Conservation (phyloP, 352 stramenopile species). For the Phytophthora foliorum region DNA sequence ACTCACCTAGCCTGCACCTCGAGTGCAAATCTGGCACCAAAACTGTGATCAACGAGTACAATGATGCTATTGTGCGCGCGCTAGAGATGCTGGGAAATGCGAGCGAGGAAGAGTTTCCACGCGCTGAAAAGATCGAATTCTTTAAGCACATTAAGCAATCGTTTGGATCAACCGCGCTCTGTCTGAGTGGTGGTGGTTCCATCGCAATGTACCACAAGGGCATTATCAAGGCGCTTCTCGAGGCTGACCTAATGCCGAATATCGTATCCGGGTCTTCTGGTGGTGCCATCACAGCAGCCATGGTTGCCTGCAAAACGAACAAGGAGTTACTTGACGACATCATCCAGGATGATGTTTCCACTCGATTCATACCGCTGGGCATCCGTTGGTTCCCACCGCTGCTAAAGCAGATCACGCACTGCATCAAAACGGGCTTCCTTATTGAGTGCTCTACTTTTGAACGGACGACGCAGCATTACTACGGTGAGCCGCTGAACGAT, state of each 20-base stretch:
- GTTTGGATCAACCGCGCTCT: constrained; percentile 94
- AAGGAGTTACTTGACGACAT: constrained; percentile 83
- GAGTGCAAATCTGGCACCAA: constrained; percentile 75
- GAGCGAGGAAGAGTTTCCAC: constrained; percentile 33
- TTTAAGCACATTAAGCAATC: constrained; percentile 79
- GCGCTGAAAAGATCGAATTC: constrained; percentile 47
- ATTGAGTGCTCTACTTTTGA: constrained; percentile 87
- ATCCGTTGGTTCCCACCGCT: constrained; percentile 89
- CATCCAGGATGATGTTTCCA: constrained; percentile 69
- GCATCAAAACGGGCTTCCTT: constrained; percentile 92
- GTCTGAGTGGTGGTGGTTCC: constrained; percentile 92
- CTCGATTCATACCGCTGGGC: constrained; percentile 56
- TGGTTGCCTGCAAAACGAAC: constrained; percentile 88
- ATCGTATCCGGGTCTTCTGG: constrained; percentile 95
- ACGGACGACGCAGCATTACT: constrained; percentile 94
- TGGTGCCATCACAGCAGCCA: constrained; percentile 91
- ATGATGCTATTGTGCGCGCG: constrained; percentile 48
- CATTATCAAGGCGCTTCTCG: constrained; percentile 92
- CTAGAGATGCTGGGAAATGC: constrained; percentile 54
- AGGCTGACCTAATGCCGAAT: constrained; percentile 91
- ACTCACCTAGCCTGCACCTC: constrained; percentile 64
- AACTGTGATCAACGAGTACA: constrained; percentile 66
- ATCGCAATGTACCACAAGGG: constrained; percentile 97
- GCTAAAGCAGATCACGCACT: constrained; percentile 89
- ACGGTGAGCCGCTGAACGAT: constrained; percentile 68